Conservation (phyloP, 176 grass and related monocot genomes). For the Avena atlantica region DNA sequence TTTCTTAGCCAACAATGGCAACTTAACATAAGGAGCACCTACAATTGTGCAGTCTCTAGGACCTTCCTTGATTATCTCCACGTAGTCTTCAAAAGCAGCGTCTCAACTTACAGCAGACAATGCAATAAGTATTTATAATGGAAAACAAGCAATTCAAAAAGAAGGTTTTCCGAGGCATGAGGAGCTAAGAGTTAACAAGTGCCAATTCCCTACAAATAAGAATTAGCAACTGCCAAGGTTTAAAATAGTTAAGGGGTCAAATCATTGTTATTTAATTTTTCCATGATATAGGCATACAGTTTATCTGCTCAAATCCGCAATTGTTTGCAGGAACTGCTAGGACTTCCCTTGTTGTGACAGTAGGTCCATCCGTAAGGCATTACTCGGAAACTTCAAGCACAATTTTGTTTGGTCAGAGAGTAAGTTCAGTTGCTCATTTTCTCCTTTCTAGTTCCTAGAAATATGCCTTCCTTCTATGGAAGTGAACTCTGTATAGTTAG, state of each 20-base stretch:
- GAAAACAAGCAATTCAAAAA: not conserved
- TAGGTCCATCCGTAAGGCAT: constrained; percentile 84
- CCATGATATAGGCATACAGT: not conserved
- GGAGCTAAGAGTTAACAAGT: not conserved
- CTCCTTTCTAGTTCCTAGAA: constrained; percentile 33
- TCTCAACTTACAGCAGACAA: constrained; percentile 3
- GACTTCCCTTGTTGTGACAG: constrained; percentile 92
- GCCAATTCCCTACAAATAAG: too few species aligned
- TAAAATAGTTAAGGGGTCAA: not conserved
- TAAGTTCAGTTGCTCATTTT: constrained; percentile 52
- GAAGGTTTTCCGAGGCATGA: not conserved
- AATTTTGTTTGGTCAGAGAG: constrained; percentile 91
- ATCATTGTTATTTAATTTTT: constrained; percentile 13
- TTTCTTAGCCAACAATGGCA: not conserved
- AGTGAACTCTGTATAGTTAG: constrained; percentile 7
- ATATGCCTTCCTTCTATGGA: not conserved
- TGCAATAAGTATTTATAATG: not conserved
- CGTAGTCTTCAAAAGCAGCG: not conserved
- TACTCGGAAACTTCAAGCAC: constrained; percentile 99
- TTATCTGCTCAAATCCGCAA: constrained; percentile 36
- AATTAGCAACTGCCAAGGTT: not conserved
- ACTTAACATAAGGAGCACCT: not conserved
- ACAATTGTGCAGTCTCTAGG: not conserved
- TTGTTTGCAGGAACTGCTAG: constrained; percentile 77
- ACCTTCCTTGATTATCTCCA: not conserved